Evolutionary conservation across 768 basidiomycete species (phyloP), one percentile per base, ranked within the genome.

Genomic region (Baorangia bicolor): DNA sequence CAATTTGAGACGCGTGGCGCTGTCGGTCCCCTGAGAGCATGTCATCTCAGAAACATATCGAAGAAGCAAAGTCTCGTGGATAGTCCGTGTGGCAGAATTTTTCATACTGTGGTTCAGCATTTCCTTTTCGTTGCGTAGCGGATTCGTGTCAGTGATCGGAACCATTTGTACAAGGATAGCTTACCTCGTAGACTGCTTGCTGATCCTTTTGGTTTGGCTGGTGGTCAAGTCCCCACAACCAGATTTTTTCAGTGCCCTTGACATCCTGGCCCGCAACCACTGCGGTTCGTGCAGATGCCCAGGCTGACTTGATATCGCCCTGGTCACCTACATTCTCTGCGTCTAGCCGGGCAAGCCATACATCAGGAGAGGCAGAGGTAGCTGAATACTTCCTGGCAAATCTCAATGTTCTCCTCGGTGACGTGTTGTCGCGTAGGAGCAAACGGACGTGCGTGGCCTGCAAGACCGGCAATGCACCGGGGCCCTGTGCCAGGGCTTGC

Each of bases 281-380:
- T 2, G 56, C 53, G 18, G 61, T 59, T 35, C 83, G 72, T 21
- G 83, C 83, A 57, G 78, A 75, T 27, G 56, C 60, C 80, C 81
- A 84, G 11, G 71, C 71, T 27, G 67, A 65, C 10, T 64, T 55
- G 40, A 72, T 62, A 28, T 66, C 72, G 6, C 55, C 67, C 9
- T 47, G 51, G 37, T 61, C 59, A 47, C 64, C 68, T 9, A 57
- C 57, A 34, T 65, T 51, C 59, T 85, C 83, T 5, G 75, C 76
- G 21, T 72, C 73, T 13, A 88, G 71, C 27, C 82, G 73, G 16
- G 77, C 76, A 13, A 82, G 66, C 84, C 86, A 88, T 27, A 87
- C 74, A 18, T 59, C 59, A 21, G 79, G 70, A 42, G 77, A 74
- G 2, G 64, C 39, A 31, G 74, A 73, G 35, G 63, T 66, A 52